Conservation (phyloP, 352 stramenopile species). For the Phytophthora pistaciae region DNA sequence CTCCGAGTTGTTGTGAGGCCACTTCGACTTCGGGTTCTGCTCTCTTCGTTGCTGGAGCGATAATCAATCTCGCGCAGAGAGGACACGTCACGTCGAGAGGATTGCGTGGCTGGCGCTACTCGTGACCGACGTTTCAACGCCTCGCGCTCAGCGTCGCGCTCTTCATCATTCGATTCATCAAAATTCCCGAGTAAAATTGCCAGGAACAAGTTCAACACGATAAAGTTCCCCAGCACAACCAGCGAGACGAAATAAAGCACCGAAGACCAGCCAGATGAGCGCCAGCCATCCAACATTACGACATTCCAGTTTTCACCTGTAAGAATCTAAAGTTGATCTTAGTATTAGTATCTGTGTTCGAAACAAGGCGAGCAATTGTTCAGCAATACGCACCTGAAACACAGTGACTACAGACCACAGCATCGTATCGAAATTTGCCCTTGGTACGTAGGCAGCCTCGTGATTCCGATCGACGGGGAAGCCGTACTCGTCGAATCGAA, state of each 20-base stretch:
- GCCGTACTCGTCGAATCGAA: conserved; percentile 88
- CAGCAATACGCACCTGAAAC: conserved; percentile 53
- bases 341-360: background rate
- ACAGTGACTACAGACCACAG: conserved; percentile 77
- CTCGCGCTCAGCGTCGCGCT: conserved; percentile 48
- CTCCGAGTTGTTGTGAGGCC: conserved; percentile 20
- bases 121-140: conserved; percentile 44
- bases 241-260: conserved; percentile 87
- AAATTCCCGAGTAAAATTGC: conserved; percentile 93
- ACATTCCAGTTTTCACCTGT: conserved; percentile 94
- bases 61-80: conserved; percentile 20
- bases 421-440: conserved; percentile 77
- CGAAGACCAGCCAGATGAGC: conserved; percentile 62
- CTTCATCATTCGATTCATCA: conserved; percentile 71
- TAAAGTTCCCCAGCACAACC: conserved; percentile 90
- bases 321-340: conserved; percentile 69
- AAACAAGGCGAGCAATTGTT: background rate
- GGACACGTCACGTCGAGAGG: conserved; percentile 13
- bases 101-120: conserved; percentile 31
- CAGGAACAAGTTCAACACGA: conserved; percentile 94
- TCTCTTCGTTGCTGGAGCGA: conserved; percentile 23
- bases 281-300: conserved; percentile 91
- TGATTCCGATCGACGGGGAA: conserved; percentile 45
- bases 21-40: conserved; percentile 21
- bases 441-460: conserved; percentile 46